A percentile compares a stretch with the other conserved stretches of the same genome.
phyloP scores from a whole-genome alignment of 179 eudicot species.

The Pouteria campechiana region DNA sequence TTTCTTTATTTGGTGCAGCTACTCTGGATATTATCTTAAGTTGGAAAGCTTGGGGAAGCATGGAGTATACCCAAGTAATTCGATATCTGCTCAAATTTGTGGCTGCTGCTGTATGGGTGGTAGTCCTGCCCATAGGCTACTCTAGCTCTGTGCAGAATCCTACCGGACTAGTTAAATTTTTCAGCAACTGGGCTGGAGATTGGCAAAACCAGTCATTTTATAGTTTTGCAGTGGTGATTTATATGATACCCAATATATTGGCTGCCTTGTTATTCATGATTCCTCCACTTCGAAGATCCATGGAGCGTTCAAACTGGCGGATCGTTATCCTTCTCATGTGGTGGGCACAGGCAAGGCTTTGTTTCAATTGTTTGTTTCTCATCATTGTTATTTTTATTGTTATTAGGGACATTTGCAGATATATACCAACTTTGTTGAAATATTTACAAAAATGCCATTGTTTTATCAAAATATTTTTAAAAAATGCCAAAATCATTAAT shows the following conservation, averaged over 20 bases:
- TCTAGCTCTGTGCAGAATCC: slow-evolving; percentile 51
- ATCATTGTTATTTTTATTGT: not conserved
- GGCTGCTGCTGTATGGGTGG: slow-evolving; percentile 77
- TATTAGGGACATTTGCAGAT: slow-evolving; percentile 7
- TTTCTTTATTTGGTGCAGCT: no score
- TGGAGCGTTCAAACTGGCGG: slow-evolving; percentile 81
- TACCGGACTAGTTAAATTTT: slow-evolving; percentile 54
- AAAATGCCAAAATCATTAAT: no score
- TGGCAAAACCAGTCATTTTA: slow-evolving; percentile 47
- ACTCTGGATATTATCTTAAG: slow-evolving; percentile 77
- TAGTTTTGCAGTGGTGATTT: slow-evolving; percentile 58
- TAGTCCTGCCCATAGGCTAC: slow-evolving; percentile 77
- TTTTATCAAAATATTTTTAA: no score
- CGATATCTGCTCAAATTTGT: slow-evolving; percentile 75
- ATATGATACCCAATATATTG: slow-evolving; percentile 69
- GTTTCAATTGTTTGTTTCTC: not conserved
- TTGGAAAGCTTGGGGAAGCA: slow-evolving; percentile 88
- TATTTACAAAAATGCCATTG: no score
- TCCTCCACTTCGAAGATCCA: slow-evolving; percentile 53
- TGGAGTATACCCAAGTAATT: slow-evolving; percentile 65
- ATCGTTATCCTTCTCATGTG: slow-evolving; percentile 61
- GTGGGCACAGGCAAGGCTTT: slow-evolving; percentile 94
- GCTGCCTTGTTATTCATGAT: slow-evolving; percentile 61
- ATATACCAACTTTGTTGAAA: no score
- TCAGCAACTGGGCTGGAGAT: slow-evolving; percentile 56